Percentiles rank a stretch among this genome's conserved stretches.
Evolutionary conservation across 129 eudicot genomes (phyloP).

Genomic region (Logfia minima): DNA sequence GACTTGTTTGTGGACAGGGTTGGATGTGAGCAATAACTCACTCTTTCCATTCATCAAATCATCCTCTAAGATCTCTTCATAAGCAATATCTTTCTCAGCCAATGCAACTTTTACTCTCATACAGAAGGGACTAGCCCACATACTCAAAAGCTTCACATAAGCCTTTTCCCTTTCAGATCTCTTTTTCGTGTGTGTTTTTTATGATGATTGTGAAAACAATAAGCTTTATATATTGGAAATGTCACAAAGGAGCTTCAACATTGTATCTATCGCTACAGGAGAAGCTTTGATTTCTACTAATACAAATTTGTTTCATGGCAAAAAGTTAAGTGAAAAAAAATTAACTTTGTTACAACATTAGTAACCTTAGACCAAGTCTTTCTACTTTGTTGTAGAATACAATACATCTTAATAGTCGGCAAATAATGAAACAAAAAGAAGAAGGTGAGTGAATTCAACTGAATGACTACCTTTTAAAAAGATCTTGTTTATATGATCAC

Average conservation of each 20-base stretch:
- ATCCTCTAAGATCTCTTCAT: constrained; percentile 48
- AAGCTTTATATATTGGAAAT: not conserved
- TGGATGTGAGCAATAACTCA: constrained; percentile 56
- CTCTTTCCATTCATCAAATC: constrained; percentile 62
- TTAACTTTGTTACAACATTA: no score
- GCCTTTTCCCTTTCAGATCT: constrained; percentile 39
- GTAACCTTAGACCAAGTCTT: no score
- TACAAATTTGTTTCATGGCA: not conserved
- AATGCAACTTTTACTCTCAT: constrained; percentile 61
- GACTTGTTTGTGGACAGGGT: constrained; percentile 62
- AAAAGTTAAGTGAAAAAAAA: no score
- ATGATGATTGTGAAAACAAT: not conserved
- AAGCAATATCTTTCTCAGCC: constrained; percentile 58
- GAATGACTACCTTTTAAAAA: no score
- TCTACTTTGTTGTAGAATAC: no score
- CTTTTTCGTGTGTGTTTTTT: constrained; percentile 1
- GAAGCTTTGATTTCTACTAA: not conserved
- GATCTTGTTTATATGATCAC: no score
- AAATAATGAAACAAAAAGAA: no score
- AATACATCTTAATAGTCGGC: no score
- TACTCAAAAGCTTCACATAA: constrained; percentile 47
- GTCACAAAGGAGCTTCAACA: not conserved
- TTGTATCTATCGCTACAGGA: no score
- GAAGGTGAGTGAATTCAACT: no score
- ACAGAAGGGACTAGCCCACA: constrained; percentile 70